phyloP scores from a whole-genome alignment of 2,329 filamentous ascomycete species.

The Penicillium brevicompactum region DNA sequence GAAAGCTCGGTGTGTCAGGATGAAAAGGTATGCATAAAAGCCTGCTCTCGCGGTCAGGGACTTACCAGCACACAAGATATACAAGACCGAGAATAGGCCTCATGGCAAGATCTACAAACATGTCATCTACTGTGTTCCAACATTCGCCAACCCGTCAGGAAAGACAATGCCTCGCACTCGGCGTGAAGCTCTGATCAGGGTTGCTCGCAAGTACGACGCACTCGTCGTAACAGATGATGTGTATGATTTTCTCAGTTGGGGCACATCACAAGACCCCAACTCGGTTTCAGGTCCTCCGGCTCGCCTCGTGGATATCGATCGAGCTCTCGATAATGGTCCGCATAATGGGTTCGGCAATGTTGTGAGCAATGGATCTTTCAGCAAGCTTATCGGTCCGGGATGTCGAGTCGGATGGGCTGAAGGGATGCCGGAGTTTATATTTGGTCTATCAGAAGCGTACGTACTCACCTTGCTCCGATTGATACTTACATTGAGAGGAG shows the following conservation, averaged over 20 bases:
- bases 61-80: conserved; percentile 55
- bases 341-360: conserved; percentile 71
- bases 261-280: conserved; percentile 35
- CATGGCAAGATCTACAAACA: conserved; percentile 21
- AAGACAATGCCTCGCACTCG: conserved; percentile 36
- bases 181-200: conserved; percentile 65
- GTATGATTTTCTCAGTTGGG: conserved; percentile 85
- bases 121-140: conserved; percentile 25
- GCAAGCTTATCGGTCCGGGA: conserved; percentile 79
- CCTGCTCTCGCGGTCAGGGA: no score
- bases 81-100: conserved; percentile 10
- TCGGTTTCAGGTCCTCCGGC: conserved; percentile 50
- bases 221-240: conserved; percentile 83
- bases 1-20: background rate
- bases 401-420: conserved; percentile 82
- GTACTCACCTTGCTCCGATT: conserved; percentile 26
- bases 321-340: conserved; percentile 59
- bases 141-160: conserved; percentile 24
- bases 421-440: conserved; percentile 60
- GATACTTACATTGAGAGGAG: background rate
- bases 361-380: conserved; percentile 81
- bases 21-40: background rate
- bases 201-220: conserved; percentile 75
- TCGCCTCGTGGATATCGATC: conserved; percentile 74
- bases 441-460: conserved; percentile 58